Evolutionary conservation across 2,329 filamentous ascomycete species (phyloP), one percentile per base, ranked within the genome.

Genomic region (Dryadomyces sulphureus): DNA sequence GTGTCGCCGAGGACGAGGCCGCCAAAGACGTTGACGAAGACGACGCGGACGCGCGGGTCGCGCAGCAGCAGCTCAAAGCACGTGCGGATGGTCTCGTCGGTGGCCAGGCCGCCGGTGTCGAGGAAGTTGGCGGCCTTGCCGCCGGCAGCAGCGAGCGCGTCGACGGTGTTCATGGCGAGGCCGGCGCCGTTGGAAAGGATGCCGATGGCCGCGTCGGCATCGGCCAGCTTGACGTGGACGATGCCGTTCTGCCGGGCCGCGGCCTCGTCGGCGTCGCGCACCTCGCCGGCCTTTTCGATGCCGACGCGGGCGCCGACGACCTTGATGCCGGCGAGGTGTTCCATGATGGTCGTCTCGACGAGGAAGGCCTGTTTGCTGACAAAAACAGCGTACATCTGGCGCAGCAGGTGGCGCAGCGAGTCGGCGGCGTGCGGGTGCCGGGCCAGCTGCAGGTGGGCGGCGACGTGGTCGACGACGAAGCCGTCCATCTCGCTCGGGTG

Each of bases 171-270:
- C 84, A 94, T 92, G 0, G 87, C 87, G 1, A 94, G 72, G 0
- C 88, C 88, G 0, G 89, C 88, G 38, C 88, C 87, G 57, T 94
- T 94, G 52, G 94, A 86, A 52, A 93, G 68, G 1, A 84, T 94
- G 34, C 86, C 88, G 45, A 94, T 80, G 50, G 71, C 75, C 45
- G 27, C 11, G 3, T 25, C 41, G 7, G 17, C 66, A 58, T 16
- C 24, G 17, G 5, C 54, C 48, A 72, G 62, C 55, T 75, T 80
- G 52, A 93, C 73, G 59, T 89, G 93, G 1, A 92, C 83, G 54
- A 94, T 87, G 4, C 85, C 85, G 48, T 79, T 67, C 48, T 73
- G 69, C 17, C 66, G 62, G 1, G 71, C 65, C 32, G 64, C 60
- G 0, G 60, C 50, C 43, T 52, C 65, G 22, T 60, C 59, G 0